Evolutionary conservation across 2,329 filamentous ascomycete genomes (phyloP).

Genomic region (Colletotrichum sp.): DNA sequence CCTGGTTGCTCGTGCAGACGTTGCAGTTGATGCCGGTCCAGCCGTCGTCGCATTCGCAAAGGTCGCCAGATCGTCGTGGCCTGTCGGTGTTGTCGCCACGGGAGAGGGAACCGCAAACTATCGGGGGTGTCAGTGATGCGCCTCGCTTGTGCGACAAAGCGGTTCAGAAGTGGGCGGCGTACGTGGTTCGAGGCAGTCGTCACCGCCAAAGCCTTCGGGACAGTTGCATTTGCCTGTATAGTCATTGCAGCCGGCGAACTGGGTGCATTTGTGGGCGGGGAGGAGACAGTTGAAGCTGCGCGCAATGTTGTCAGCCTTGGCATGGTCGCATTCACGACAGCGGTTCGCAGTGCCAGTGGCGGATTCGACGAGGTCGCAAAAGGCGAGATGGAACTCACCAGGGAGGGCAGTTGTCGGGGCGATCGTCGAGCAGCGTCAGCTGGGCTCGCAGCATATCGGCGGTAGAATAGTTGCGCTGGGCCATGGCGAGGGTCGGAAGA

Average conservation of each 20-base stretch:
- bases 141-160: not conserved
- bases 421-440: constrained; percentile 73
- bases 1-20: constrained; percentile 83
- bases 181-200: constrained; percentile 88
- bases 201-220: constrained; percentile 89
- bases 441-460: constrained; percentile 66
- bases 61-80: constrained; percentile 69
- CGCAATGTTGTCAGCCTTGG: constrained; percentile 26
- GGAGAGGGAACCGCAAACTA: constrained; percentile 85
- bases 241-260: constrained; percentile 88
- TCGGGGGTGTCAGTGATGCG: constrained; percentile 19
- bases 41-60: constrained; percentile 87
- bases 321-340: not conserved
- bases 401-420: constrained; percentile 79
- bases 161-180: constrained; percentile 30
- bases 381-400: constrained; percentile 56
- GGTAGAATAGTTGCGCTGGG: constrained; percentile 60
- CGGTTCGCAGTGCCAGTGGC: not conserved
- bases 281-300: constrained; percentile 96
- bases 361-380: constrained; percentile 24
- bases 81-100: constrained; percentile 84
- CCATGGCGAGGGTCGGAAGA: constrained; percentile 44
- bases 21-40: constrained; percentile 99
- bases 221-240: constrained; percentile 93
- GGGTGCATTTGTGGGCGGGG: constrained; percentile 87